Base-by-base conservation (phyloP, 441 rosid genomes). In the Adansonia grandidieri region DNA sequence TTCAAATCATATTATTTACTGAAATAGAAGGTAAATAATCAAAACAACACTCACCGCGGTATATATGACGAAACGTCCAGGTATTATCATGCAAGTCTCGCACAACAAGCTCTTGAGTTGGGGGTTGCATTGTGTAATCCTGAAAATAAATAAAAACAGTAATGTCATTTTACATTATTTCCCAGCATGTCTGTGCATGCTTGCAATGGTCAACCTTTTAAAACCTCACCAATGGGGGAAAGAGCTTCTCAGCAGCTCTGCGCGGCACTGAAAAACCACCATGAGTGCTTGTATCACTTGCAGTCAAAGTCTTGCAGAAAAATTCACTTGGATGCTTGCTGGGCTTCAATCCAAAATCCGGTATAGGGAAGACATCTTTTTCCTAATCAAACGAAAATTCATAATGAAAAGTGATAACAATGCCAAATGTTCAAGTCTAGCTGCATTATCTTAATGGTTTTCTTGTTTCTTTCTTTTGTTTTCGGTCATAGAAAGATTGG, bases 181-280 rank as follows among this genome's bases (percentile, higher is more conserved):
- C 68, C 8, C 42, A 8, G 19, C 66, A 60, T 8, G 68, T 15
- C 13, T 53, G 10, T 4, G 56, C 64, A 65, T 68, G 56, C 42
- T 78, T 56, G 13, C 51, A 24, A 70, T n/a, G 22, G 42, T 2
- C 11, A 48, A 77, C 48, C n/a, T 57, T 51, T 54, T 11, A 69
- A 68, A 72, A 75, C 44, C 91, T 83, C 66, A 93, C 99, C 92
- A 95, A 76, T 2, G 91, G 86, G 81, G 99, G 99, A 78, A 95
- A 95, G 60, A 95, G 97, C 88, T 95, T 95, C 81, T 95, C 99
- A 6, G 99, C 99, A 8, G 99, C 99, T 81, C 98, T 86, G n/a
- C 99, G 90, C 47, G 99, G 99, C 80, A 95, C 98, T 0, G 99
- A 95, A 83, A 95, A 95, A 74, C 99, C 99, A 78, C 99, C 99